Base-by-base conservation (phyloP, 2,329 filamentous ascomycete species). In the Aspergillus alliaceus region DNA sequence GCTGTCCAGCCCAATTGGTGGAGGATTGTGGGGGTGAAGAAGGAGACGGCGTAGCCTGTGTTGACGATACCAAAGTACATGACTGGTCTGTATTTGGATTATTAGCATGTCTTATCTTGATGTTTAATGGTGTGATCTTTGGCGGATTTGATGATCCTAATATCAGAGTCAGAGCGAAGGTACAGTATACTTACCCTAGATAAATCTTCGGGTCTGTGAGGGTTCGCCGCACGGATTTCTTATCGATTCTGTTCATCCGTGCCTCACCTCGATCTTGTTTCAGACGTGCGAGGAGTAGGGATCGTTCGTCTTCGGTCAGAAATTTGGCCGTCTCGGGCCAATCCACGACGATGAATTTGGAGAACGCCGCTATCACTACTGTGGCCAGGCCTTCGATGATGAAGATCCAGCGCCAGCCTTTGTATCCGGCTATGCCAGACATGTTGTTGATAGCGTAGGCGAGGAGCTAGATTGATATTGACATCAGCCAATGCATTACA, bases 51-150 rank as follows among this genome's bases (percentile, higher is more conserved):
- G 63, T 80, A 80, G 11, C 77, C 65, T n/a, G 78, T 76, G 29
- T 75, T 78, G 32, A 79, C 76, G 48, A 87, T 84, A 8, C 86
- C 84, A 78, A 86, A 87, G 64, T 86, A 86, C 32, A 89, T 84
- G 50, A 88, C 77, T 4, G 87, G 62, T 9, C 73, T 75, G 53
- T 31, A n/a, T n/a, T n/a, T n/a, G n/a, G n/a, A n/a, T n/a, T n/a
- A n/a, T n/a, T n/a, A n/a, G n/a, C n/a, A n/a, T n/a, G n/a, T n/a
- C n/a, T n/a, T n/a, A n/a, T n/a, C n/a, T n/a, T n/a, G n/a, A n/a
- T n/a, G n/a, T n/a, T n/a, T n/a, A n/a, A n/a, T n/a, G n/a, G n/a
- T n/a, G n/a, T n/a, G n/a, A n/a, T n/a, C n/a, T n/a, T n/a, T n/a
- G n/a, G n/a, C n/a, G n/a, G n/a, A n/a, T n/a, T n/a, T n/a, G n/a